Conservation (phyloP, 768 basidiomycete species). For the Suillus weaverae region DNA sequence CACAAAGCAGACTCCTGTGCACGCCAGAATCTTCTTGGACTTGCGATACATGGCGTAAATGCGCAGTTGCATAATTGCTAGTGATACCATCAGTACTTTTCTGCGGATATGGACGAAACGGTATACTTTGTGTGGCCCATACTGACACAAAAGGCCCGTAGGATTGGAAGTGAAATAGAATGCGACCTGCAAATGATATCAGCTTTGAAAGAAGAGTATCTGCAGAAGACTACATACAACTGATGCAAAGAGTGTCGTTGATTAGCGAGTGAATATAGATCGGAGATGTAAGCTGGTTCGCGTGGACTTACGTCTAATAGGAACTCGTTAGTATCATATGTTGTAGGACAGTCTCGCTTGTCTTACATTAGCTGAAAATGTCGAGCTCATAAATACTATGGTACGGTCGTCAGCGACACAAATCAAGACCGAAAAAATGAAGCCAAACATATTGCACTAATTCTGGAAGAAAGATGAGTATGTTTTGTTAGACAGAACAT, state of each 20-base stretch:
- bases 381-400: conserved; percentile 9
- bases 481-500: background rate
- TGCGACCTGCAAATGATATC: conserved; percentile 4
- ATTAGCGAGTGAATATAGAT: background rate
- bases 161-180: conserved; percentile 11
- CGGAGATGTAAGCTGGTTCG: background rate
- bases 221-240: background rate
- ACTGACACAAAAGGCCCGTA: conserved; percentile 10
- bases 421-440: background rate
- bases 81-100: background rate
- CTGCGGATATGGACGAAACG: background rate
- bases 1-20: conserved; percentile 3
- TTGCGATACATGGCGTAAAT: conserved; percentile 14
- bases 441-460: conserved; percentile 8
- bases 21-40: conserved; percentile 6
- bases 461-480: conserved; percentile 2
- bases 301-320: conserved; percentile 3
- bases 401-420: background rate
- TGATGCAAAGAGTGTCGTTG: background rate
- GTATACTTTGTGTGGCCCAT: conserved; percentile 12
- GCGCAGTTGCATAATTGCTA: conserved; percentile 13
- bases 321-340: background rate
- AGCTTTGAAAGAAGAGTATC: background rate
- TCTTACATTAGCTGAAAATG: conserved; percentile 10
- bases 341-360: background rate